Base-by-base conservation (phyloP, 2,329 filamentous ascomycete genomes). In the Eutypa lata region DNA sequence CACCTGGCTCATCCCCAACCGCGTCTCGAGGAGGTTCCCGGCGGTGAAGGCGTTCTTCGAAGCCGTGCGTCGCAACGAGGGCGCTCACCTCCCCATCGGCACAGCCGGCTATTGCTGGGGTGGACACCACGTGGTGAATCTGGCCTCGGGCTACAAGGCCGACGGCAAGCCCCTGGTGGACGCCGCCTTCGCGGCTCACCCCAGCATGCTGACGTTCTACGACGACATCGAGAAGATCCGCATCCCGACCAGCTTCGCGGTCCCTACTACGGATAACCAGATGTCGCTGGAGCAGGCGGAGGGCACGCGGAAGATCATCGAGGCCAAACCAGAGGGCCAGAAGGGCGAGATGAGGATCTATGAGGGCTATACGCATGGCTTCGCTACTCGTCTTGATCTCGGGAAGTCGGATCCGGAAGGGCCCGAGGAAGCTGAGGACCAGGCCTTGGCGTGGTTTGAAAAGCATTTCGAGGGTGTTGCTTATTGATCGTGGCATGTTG, bases 21-120 rank as follows among this genome's bases (percentile, higher is more conserved):
- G 62, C 43, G 57, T 64, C 4, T 55, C 61, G n/a, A 65, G 66
- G 44, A 62, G 68, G 3, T 63, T 62, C 26, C 71, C 73, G 1
- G 54, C 63, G 33, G 72, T 76, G 19, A 62, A 60, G 38, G 58
- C 56, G 37, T 76, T 72, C 60, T 68, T 77, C 40, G 60, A 68
- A 50, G 58, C 65, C 4, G 56, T 77, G 3, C 74, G 62, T 8
- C 48, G 67, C 38, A 59, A 66, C 38, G 65, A 68, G 26, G 63
- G 5, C 38, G 47, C 60, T 40, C 51, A 53, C 19, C 60, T 70
- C 7, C 65, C 68, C 16, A 67, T 86, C 45, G 81, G 76, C 21
- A 78, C 73, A 0, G 79, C 79, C 0, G 84, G 83, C 0, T 86
- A 83, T 69, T 86, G 82, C 71, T 87, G 83, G 83, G 83, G 83